Percentiles rank a stretch among this genome's conserved stretches.
Evolutionary conservation across 78 protist genomes (phyloP).

Genomic region (Cyanophora paradoxa): DNA sequence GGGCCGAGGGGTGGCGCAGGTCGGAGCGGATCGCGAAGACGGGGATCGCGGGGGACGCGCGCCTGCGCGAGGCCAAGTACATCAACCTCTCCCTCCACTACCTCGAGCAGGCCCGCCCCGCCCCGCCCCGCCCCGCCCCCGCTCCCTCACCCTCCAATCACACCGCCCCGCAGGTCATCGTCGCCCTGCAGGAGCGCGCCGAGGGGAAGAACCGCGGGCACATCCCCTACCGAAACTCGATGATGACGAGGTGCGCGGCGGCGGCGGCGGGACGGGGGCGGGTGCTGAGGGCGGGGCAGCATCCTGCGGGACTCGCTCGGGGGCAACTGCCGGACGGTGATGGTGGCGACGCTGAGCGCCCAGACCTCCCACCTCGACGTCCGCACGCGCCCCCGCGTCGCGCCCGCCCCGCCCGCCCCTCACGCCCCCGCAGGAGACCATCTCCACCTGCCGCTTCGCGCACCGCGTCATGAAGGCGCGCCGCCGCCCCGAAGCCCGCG

Average conservation of each 20-base stretch:
- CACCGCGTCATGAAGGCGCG: no score
- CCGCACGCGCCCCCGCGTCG: not conserved
- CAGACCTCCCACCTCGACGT: not conserved
- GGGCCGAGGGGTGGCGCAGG: no score
- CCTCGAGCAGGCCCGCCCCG: constrained; percentile 55
- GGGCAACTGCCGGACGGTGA: constrained; percentile 67
- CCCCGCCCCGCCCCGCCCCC: no score
- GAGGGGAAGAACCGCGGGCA: constrained; percentile 15
- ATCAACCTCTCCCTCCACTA: constrained; percentile 63
- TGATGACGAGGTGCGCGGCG: no score
- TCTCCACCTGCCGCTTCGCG: constrained; percentile 41
- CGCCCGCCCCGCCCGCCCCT: not conserved
- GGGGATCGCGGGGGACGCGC: not conserved
- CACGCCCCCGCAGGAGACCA: constrained; percentile 4
- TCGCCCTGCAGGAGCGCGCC: constrained; percentile 21
- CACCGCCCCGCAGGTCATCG: no score
- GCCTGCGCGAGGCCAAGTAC: constrained; percentile 28
- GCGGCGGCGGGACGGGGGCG: no score
- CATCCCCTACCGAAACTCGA: constrained; percentile 71
- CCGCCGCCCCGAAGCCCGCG: no score
- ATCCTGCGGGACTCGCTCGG: constrained; percentile 68
- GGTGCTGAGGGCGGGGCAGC: no score
- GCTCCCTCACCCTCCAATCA: no score
- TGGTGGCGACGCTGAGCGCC: constrained; percentile 15
- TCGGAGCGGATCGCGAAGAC: no score